Evolutionary conservation across 768 basidiomycete species (phyloP).

Genomic region (Sporobolomyces pararoseus): DNA sequence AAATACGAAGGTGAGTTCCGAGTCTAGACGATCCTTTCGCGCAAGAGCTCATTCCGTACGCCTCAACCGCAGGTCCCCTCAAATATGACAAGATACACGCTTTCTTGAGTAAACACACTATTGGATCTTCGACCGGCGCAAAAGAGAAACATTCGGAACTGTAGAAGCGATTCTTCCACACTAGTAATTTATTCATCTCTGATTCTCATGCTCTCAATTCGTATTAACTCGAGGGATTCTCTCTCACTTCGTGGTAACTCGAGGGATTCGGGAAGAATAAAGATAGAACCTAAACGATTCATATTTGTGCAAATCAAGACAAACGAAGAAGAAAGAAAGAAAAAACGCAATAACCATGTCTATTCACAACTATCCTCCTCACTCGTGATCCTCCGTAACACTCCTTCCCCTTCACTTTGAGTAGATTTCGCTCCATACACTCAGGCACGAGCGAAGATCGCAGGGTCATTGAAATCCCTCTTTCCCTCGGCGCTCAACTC

Average conservation of each 20-base stretch:
- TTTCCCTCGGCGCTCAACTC: constrained; percentile 23
- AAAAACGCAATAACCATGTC: background rate
- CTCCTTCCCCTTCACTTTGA: too few species aligned
- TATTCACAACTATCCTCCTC: background rate
- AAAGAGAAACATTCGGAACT: constrained; percentile 24
- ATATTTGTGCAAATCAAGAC: background rate
- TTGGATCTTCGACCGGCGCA: background rate
- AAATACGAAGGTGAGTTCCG: constrained; percentile 39
- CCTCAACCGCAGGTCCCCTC: constrained; percentile 20
- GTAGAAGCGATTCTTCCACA: too few species aligned
- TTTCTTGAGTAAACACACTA: constrained; percentile 18
- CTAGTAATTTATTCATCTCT: too few species aligned
- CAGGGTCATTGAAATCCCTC: constrained; percentile 35
- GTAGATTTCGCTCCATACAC: too few species aligned
- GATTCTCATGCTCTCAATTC: too few species aligned
- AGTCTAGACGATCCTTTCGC: background rate
- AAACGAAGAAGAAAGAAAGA: background rate
- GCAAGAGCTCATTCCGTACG: too few species aligned
- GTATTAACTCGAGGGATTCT: too few species aligned
- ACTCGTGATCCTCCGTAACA: background rate
- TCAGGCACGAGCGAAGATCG: constrained; percentile 23
- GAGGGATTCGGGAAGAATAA: background rate
- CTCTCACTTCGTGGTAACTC: too few species aligned
- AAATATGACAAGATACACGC: constrained; percentile 36
- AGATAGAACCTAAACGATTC: constrained; percentile 7